These are phyloP conservation scores for Acanthamoeba divionensis DNA, from an alignment of 208 protist genomes.

Conservation along the genomic window DNA sequence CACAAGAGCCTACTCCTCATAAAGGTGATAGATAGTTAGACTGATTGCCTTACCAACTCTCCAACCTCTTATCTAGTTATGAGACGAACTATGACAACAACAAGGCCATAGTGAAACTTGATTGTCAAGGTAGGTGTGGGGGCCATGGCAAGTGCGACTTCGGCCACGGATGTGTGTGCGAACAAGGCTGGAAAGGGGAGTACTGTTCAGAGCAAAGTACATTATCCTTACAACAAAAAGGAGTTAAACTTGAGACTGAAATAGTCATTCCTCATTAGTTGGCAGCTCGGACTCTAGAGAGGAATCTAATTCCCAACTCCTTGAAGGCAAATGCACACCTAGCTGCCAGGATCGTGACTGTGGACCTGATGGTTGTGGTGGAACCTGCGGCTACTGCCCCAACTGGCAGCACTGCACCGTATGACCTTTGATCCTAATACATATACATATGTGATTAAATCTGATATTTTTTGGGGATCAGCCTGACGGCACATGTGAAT, in stretches of 20 bases:
- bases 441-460: neutral
- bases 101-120: neutral
- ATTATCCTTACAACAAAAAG: neutral
- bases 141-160: slow-evolving; percentile 34
- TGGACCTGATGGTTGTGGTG: slow-evolving; percentile 26
- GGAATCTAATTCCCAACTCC: neutral
- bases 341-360: neutral
- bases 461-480: neutral
- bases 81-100: slow-evolving; percentile 44
- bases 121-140: neutral
- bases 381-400: slow-evolving; percentile 11
- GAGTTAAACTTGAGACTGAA: neutral
- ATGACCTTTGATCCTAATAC: neutral
- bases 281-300: neutral
- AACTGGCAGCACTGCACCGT: slow-evolving; percentile 36
- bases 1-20: neutral
- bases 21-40: no score
- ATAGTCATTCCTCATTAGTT: neutral
- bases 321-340: neutral
- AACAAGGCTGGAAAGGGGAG: neutral
- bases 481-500: neutral
- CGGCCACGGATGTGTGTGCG: slow-evolving; percentile 39
- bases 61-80: neutral
- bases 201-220: neutral
- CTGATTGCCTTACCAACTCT: no score